Base-by-base conservation (phyloP, 2,329 filamentous ascomycete genomes). In the Harringtonia lauricola region DNA sequence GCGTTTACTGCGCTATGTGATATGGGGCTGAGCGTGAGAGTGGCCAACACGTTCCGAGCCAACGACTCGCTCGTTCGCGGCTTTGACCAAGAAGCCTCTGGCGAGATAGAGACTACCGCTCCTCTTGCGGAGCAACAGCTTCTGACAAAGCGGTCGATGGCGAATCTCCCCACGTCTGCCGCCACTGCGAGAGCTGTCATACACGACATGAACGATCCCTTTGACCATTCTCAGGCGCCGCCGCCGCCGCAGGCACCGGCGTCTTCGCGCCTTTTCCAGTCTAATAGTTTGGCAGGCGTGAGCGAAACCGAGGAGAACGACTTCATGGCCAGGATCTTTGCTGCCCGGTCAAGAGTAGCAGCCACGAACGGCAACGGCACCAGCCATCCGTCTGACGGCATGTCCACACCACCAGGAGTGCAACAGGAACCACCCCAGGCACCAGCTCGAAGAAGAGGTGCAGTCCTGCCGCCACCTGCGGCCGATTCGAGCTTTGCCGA, bases 1-100 rank as follows among this genome's bases (percentile, higher is more conserved):
- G 89, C 90, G 0, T 96, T 96, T 55, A 80, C 82, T 19, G 83
- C 79, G 15, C 72, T 98, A 8, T 95, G 89, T 59, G 88, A 95
- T 57, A 86, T 77, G 80, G 86, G 86, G 4, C 82, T 87, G 36
- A 81, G 80, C 51, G 73, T 96, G 43, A 80, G 85, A 44, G 79
- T 92, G 10, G 75, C 81, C 22, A 95, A 94, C 55, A 84, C 95
- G 49, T 98, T 95, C 66, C 87, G 81, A 58, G 66, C 83, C 53
- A 86, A 74, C 47, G 73, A 78, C 18, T 48, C 58, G 8, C 58
- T 79, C 30, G 51, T 71, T 29, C 68, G 69, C 33, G 64, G 64
- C 41, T 68, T 77, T 43, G 67, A 70, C 40, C 56, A 55, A 12
- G 64, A 65, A 4, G 4, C 37, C 3, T 47, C 48, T 42, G 52